Base-by-base conservation (phyloP, 441 rosid genomes). In the Aleurites moluccanus region DNA sequence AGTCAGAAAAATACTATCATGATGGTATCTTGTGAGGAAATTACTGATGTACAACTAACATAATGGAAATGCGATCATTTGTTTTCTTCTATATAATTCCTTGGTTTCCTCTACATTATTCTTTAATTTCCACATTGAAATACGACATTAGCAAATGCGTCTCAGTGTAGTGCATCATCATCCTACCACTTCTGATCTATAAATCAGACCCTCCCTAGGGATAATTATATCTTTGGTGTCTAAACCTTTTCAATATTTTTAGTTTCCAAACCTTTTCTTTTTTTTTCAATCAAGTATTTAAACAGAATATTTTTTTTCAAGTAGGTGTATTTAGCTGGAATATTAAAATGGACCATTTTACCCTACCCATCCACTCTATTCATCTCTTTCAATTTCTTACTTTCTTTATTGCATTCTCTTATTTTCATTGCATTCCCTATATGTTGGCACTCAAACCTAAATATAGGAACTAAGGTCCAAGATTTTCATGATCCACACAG, bases 1-100 rank as follows among this genome's bases (percentile, higher is more conserved):
- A 68, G 44, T 62, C 69, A 74, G 11, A 69, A 65, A 77, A 55
- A 77, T 49, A 59, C 40, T 21, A 63, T 63, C 16, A 60, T 6
- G 33, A 7, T 18, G 50, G 8, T 14, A 25, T 55, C 20, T 42
- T 6, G 38, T 20, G 11, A 23, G 25, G 33, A 57, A 61, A 18
- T 1, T 49, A 69, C 5, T 23, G 30, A 69, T 61, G 21, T 18
- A 27, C 8, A 13, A 50, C 50, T n/a, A 20, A n/a, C 14, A 7
- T 16, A 68, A 42, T 11, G 11, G 15, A 50, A 61, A 7, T 72
- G 55, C 53, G 33, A 0, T 20, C 11, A 21, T 28, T 15, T 47
- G 47, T 52, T 56, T 45, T 21, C 18, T 30, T 33, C 59, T 49
- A 13, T 16, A 75, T 69, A 40, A 15, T 64, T 35, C 69, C 6